These are phyloP conservation scores for Graphilbum fragrans DNA, from an alignment of 2,329 filamentous ascomycete species.

Conservation along the genomic window DNA sequence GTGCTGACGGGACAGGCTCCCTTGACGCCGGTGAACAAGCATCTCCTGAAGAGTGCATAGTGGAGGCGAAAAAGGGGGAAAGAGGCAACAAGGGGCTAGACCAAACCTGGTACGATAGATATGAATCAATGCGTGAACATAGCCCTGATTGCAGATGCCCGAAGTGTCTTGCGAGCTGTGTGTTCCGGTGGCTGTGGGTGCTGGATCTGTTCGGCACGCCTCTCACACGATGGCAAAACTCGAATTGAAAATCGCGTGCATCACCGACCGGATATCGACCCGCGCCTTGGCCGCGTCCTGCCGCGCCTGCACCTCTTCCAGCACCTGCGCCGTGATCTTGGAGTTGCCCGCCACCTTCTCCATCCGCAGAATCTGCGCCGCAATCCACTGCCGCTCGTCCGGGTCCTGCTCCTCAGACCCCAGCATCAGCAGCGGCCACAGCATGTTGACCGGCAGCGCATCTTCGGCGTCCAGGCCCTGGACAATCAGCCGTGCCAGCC, in stretches of 20 bases:
- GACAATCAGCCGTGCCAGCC: constrained; percentile 31
- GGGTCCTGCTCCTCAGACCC: constrained; percentile 40
- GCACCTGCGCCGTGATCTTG: constrained; percentile 30
- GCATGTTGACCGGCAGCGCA: constrained; percentile 39
- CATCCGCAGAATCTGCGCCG: constrained; percentile 33
- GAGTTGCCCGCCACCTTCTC: constrained; percentile 31
- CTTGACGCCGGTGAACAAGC: constrained; percentile 40
- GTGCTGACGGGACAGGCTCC: constrained; percentile 30
- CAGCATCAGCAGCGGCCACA: constrained; percentile 45
- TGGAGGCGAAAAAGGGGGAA: too few species aligned
- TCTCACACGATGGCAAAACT: constrained; percentile 39
- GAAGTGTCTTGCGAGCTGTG: too few species aligned
- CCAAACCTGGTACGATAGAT: too few species aligned
- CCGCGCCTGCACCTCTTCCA: constrained; percentile 30
- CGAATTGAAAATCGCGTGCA: constrained; percentile 35
- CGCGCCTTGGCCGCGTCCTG: constrained; percentile 26
- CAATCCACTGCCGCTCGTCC: constrained; percentile 37
- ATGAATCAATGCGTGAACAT: too few species aligned
- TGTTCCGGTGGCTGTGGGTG: too few species aligned
- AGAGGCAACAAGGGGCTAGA: too few species aligned
- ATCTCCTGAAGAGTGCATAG: constrained; percentile 24
- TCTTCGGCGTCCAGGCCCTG: constrained; percentile 27
- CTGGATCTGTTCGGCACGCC: too few species aligned
- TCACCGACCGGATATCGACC: constrained; percentile 31
- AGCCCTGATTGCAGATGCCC: too few species aligned